Percentiles rank a stretch among this genome's conserved stretches.
Conservation (phyloP, 371 early-diverging fungal species). For the Saksenaea oblongispora region DNA sequence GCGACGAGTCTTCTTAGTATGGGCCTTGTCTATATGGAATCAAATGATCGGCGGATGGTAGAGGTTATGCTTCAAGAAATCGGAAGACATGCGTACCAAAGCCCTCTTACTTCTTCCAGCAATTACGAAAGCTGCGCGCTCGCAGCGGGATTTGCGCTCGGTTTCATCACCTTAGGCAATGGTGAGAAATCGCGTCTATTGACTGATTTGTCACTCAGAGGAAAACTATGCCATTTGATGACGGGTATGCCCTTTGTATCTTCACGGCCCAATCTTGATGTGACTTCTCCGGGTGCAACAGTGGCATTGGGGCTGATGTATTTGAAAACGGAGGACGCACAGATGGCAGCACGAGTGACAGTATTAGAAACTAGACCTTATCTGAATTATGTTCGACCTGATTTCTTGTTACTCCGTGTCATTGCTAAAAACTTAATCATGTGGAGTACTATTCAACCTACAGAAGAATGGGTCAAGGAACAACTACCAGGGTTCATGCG, state of each 20-base stretch:
- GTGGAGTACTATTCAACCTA: slow-evolving; percentile 64
- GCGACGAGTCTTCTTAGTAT: slow-evolving; percentile 73
- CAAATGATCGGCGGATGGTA: slow-evolving; percentile 65
- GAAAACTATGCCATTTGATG: slow-evolving; percentile 59
- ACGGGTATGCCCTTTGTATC: slow-evolving; percentile 17
- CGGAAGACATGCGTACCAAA: slow-evolving; percentile 30
- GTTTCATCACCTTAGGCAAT: slow-evolving; percentile 74
- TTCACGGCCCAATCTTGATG: slow-evolving; percentile 32
- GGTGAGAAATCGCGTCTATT: slow-evolving; percentile 58
- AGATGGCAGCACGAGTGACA: slow-evolving; percentile 63
- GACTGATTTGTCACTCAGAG: slow-evolving; percentile 60
- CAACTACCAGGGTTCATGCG: slow-evolving; percentile 68
- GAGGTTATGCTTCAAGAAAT: slow-evolving; percentile 77
- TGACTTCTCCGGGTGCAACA: slow-evolving; percentile 71
- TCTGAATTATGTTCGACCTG: slow-evolving; percentile 72
- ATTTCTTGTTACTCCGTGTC: slow-evolving; percentile 68
- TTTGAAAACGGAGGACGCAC: slow-evolving; percentile 71
- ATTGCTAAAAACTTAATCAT: slow-evolving; percentile 71
- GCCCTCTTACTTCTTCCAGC: slow-evolving; percentile 25
- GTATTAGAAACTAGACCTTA: slow-evolving; percentile 54
- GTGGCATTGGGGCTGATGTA: slow-evolving; percentile 86
- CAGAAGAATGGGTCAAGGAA: slow-evolving; percentile 64
- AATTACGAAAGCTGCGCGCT: slow-evolving; percentile 64
- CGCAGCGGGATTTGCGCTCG: slow-evolving; percentile 82
- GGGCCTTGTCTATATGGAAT: slow-evolving; percentile 75